Conservation (phyloP, 805 yeast species). For the Lipomyces oligophaga region DNA sequence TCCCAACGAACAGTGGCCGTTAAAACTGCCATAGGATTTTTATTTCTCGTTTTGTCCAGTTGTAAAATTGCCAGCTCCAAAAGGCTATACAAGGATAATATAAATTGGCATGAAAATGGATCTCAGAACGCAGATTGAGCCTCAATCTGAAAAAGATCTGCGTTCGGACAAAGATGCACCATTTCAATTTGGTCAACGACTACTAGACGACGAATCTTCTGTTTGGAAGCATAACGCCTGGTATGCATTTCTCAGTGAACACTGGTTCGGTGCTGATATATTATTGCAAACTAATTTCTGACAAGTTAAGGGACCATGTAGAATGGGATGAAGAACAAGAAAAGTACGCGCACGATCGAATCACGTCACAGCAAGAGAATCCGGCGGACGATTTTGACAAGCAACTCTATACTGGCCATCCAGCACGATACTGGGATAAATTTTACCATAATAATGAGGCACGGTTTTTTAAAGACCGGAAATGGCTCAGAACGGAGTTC, state of each 20-base stretch:
- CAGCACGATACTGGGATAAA: constrained; percentile 92
- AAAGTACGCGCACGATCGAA: constrained; percentile 66
- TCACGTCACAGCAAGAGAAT: constrained; percentile 65
- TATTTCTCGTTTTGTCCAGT: no score
- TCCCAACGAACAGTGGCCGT: no score
- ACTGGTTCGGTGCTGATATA: background rate
- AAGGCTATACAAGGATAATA: no score
- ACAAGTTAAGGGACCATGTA: constrained; percentile 67
- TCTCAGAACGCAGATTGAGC: no score
- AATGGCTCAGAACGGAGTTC: constrained; percentile 93
- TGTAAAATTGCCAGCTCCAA: background rate
- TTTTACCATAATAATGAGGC: constrained; percentile 87
- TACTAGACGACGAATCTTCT: constrained; percentile 58
- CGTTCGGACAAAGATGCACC: constrained; percentile 48
- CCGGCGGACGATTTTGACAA: constrained; percentile 92
- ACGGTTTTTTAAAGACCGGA: constrained; percentile 93
- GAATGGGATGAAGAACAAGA: constrained; percentile 95
- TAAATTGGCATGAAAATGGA: no score
- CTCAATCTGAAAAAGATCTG: no score
- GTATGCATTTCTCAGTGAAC: constrained; percentile 33
- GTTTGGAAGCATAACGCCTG: constrained; percentile 93
- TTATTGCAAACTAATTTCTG: background rate
- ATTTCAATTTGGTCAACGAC: constrained; percentile 86
- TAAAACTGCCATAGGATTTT: no score
- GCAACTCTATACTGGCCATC: constrained; percentile 68